Percentiles rank a stretch among this genome's conserved stretches.
phyloP scores from a whole-genome alignment of 257 asterid genomes.

The Solanum ahanhuiri region DNA sequence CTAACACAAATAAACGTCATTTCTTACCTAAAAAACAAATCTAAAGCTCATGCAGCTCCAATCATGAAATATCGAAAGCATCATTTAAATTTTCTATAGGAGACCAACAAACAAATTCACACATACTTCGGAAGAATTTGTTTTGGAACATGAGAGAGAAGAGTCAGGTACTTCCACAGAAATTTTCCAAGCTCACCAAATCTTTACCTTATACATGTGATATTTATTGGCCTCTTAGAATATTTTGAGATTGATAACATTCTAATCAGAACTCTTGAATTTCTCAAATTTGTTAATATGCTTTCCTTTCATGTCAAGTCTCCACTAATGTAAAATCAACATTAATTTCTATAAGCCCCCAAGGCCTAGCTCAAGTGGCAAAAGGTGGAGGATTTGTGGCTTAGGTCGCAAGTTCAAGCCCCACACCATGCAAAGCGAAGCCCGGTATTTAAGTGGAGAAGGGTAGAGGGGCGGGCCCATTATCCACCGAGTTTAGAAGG shows the following conservation, averaged over 20 bases:
- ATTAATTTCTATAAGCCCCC: neutral
- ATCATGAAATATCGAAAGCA: neutral
- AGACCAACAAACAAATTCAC: neutral
- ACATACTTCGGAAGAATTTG: neutral
- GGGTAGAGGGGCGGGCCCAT: too few species aligned
- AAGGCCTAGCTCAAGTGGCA: too few species aligned
- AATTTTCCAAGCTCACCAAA: neutral
- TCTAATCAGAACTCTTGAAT: neutral
- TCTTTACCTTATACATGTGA: neutral
- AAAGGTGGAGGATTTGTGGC: too few species aligned
- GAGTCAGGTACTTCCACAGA: neutral
- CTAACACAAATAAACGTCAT: neutral
- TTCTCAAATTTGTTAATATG: neutral
- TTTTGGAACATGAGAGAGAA: neutral
- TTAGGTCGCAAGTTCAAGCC: too few species aligned
- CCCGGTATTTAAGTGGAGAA: too few species aligned
- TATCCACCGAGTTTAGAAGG: too few species aligned
- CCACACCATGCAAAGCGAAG: too few species aligned
- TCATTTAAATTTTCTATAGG: neutral
- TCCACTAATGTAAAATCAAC: neutral
- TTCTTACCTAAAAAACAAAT: neutral
- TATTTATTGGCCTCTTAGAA: neutral
- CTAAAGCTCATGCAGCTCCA: neutral
- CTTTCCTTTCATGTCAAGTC: neutral
- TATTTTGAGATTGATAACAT: neutral